Evolutionary conservation across 306 rosid genomes (phyloP).

Genomic region (Rosa lucieae): DNA sequence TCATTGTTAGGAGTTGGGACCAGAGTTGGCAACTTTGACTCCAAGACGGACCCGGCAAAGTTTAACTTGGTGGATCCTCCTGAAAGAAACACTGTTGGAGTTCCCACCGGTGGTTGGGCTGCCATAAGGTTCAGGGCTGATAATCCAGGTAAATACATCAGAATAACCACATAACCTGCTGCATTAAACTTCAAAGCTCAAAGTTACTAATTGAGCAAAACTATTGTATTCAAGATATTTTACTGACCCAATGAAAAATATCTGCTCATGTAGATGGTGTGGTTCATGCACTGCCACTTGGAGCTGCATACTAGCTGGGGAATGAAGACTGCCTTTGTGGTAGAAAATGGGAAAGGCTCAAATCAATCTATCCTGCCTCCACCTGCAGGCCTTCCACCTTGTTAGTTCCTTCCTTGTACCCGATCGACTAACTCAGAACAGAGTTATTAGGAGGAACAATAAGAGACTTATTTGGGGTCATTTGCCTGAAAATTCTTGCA

Average conservation of each 20-base stretch:
- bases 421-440: neutral
- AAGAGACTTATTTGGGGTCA: too few species aligned
- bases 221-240: too few species aligned
- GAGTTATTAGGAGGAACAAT: neutral
- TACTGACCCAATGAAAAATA: too few species aligned
- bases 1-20: constrained; percentile 24
- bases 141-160: constrained; percentile 29
- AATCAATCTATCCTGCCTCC: neutral
- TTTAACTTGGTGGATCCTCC: constrained; percentile 27
- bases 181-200: neutral
- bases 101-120: constrained; percentile 36
- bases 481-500: neutral
- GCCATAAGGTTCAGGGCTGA: constrained; percentile 31
- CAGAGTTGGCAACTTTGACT: constrained; percentile 32
- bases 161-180: neutral
- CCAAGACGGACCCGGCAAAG: constrained; percentile 24
- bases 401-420: neutral
- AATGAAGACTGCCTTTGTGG: constrained; percentile 20
- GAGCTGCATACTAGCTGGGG: constrained; percentile 20
- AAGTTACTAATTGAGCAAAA: neutral
- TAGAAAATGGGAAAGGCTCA: constrained; percentile 16
- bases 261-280: neutral
- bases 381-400: constrained; percentile 16
- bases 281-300: constrained; percentile 27
- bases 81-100: constrained; percentile 28